Evolutionary conservation across 2,329 filamentous ascomycete species (phyloP).

Genomic region (Leptographium procerum): DNA sequence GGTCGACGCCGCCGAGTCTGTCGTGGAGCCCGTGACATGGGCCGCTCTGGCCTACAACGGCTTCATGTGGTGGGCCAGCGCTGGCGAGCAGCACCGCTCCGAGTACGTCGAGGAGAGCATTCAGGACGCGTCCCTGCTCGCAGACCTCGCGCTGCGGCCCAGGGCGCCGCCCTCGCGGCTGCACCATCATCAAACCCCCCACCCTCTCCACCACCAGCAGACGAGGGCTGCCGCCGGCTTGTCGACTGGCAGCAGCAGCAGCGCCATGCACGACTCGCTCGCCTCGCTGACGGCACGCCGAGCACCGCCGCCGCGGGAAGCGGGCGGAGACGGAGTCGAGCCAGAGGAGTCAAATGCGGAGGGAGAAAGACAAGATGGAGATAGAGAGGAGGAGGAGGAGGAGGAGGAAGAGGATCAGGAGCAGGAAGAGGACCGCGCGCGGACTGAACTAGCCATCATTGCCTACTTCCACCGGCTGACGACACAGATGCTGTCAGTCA

Average conservation of each 20-base stretch:
- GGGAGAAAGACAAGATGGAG: too few species aligned
- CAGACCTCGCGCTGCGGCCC: conserved; percentile 32
- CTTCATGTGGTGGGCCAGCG: conserved; percentile 86
- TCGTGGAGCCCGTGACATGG: conserved; percentile 56
- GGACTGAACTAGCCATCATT: conserved; percentile 58
- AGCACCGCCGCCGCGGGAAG: neutral
- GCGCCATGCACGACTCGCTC: conserved; percentile 30
- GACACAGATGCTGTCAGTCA: conserved; percentile 47
- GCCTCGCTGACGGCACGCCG: conserved; percentile 25
- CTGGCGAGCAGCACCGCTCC: conserved; percentile 57
- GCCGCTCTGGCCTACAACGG: conserved; percentile 66
- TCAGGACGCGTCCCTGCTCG: conserved; percentile 44
- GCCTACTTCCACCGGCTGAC: conserved; percentile 75
- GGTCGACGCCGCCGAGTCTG: conserved; percentile 39
- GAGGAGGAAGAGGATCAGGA: neutral
- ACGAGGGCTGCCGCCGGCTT: neutral
- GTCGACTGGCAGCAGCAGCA: conserved; percentile 12
- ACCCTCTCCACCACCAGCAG: neutral
- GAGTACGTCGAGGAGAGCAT: conserved; percentile 48
- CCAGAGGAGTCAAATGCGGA: too few species aligned
- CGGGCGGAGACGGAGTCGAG: neutral
- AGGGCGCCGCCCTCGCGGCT: neutral
- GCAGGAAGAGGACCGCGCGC: conserved; percentile 33
- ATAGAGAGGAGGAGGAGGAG: too few species aligned
- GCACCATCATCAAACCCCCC: too few species aligned